Percentiles rank a stretch among this genome's conserved stretches.
phyloP scores from a whole-genome alignment of 306 rosid genomes.

The Vigna radiata region DNA sequence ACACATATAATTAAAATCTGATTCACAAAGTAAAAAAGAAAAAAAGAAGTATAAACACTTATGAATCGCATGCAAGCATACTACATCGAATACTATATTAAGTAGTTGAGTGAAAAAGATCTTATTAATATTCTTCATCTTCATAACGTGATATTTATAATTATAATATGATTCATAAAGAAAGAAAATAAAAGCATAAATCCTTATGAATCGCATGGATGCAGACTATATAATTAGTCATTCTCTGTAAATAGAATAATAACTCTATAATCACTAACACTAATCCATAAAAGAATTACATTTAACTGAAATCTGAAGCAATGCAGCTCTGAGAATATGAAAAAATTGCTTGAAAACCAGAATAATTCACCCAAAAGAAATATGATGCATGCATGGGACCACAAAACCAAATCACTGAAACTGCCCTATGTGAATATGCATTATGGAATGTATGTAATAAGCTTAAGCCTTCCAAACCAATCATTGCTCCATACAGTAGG shows the following conservation, averaged over 20 bases:
- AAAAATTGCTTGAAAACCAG: constrained; percentile 25
- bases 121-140: not conserved
- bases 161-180: not conserved
- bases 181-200: not conserved
- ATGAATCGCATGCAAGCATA: constrained; percentile 5
- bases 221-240: no score
- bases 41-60: not conserved
- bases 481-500: constrained; percentile 30
- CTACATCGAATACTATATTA: not conserved
- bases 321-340: constrained; percentile 13
- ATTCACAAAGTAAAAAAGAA: not conserved
- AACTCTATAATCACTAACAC: constrained; percentile 4
- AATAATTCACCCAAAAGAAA: constrained; percentile 19
- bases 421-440: not conserved
- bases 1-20: no score
- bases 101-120: not conserved
- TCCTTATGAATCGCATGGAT: constrained; percentile 9
- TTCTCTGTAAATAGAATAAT: constrained; percentile 4
- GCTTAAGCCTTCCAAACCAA: constrained; percentile 33
- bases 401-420: not conserved
- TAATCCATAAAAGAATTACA: constrained; percentile 8
- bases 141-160: no score
- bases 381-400: constrained; percentile 27
- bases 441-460: constrained; percentile 14
- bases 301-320: constrained; percentile 35